A percentile compares a stretch with the other conserved stretches of the same genome.
Conservation (phyloP, 768 basidiomycete genomes). For the Galerina sulciceps region DNA sequence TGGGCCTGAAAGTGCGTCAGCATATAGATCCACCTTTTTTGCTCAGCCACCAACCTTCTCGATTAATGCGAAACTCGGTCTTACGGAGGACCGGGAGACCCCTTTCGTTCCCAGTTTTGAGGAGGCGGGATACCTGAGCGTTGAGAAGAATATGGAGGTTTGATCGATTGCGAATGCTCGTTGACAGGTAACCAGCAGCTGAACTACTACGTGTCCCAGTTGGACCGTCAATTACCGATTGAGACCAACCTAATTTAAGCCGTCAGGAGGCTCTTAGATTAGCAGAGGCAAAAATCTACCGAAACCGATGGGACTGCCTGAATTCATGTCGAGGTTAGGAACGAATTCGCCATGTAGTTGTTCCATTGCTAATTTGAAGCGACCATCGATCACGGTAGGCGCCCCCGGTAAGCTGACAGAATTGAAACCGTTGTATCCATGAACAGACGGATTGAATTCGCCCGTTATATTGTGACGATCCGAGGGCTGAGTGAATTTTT, state of each 20-base stretch:
- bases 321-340: slow-evolving; percentile 30
- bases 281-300: slow-evolving; percentile 19
- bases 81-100: slow-evolving; percentile 1
- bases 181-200: slow-evolving; percentile 17
- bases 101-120: slow-evolving; percentile 3
- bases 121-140: slow-evolving; percentile 26
- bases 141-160: slow-evolving; percentile 24
- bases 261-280: neutral
- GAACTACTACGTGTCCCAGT: slow-evolving; percentile 25
- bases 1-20: slow-evolving; percentile 5
- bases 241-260: slow-evolving; percentile 16
- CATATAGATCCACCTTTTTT: neutral
- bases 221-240: slow-evolving; percentile 21
- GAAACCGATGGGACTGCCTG: slow-evolving; percentile 34
- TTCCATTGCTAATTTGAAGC: slow-evolving; percentile 35
- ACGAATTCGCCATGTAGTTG: slow-evolving; percentile 37
- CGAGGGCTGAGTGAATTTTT: slow-evolving; percentile 29
- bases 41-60: neutral
- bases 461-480: slow-evolving; percentile 36
- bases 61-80: slow-evolving; percentile 13
- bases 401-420: slow-evolving; percentile 34
- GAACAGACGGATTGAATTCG: slow-evolving; percentile 36
- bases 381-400: slow-evolving; percentile 29
- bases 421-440: slow-evolving; percentile 33
- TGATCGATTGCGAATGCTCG: slow-evolving; percentile 12